Evolutionary conservation across 1,284 basidiomycete genomes (phyloP).

Genomic region (Xerocomus minutiporus): DNA sequence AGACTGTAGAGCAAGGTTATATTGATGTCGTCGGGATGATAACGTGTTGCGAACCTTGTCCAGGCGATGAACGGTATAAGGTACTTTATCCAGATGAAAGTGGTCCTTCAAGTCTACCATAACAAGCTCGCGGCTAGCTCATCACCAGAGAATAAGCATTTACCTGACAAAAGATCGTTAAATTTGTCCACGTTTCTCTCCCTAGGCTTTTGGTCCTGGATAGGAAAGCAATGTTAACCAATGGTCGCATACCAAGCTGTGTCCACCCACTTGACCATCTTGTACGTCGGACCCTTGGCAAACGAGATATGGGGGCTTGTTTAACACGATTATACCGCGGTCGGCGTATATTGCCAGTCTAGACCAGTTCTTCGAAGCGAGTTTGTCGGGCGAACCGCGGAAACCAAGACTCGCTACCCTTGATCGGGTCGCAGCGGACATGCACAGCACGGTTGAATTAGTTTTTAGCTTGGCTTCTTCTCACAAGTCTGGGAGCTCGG

Average conservation of each 20-base stretch:
- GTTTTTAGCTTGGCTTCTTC: background rate
- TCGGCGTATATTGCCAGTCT: slow-evolving; percentile 48
- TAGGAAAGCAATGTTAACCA: slow-evolving; percentile 2
- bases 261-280: slow-evolving; percentile 17
- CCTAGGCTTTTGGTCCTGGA: slow-evolving; percentile 19
- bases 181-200: slow-evolving; percentile 31
- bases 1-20: slow-evolving; percentile 34
- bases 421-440: slow-evolving; percentile 20
- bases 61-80: slow-evolving; percentile 58
- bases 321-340: slow-evolving; percentile 49
- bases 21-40: background rate
- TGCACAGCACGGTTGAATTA: slow-evolving; percentile 4
- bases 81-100: slow-evolving; percentile 36
- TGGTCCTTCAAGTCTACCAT: slow-evolving; percentile 37
- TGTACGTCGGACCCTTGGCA: slow-evolving; percentile 42
- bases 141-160: slow-evolving; percentile 4
- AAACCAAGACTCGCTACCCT: slow-evolving; percentile 17
- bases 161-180: slow-evolving; percentile 28
- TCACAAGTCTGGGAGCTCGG: too few species aligned
- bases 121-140: background rate
- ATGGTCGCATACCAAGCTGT: slow-evolving; percentile 4
- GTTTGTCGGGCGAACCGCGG: background rate
- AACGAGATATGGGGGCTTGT: slow-evolving; percentile 59
- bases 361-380: slow-evolving; percentile 29
- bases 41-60: slow-evolving; percentile 49